Conservation (phyloP, 495 filamentous ascomycete genomes). For the Penicillium odoratum region DNA sequence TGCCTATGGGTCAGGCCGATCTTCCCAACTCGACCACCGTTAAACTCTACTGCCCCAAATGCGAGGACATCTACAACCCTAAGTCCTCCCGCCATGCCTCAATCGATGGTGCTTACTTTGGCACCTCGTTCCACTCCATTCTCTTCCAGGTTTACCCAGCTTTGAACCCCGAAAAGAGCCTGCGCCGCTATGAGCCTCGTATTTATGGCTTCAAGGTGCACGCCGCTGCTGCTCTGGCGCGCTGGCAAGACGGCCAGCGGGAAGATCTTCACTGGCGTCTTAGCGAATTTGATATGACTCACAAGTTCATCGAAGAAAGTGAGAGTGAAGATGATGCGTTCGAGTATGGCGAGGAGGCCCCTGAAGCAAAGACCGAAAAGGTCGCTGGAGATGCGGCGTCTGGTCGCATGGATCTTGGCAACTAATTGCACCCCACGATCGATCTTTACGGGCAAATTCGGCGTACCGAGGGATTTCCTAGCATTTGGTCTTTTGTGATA, state of each 20-base stretch:
- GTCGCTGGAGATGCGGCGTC: constrained; percentile 41
- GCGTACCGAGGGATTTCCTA: constrained; percentile 34
- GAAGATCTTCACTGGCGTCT: constrained; percentile 76
- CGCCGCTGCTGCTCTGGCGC: constrained; percentile 78
- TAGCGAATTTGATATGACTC: constrained; percentile 52
- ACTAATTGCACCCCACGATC: constrained; percentile 21
- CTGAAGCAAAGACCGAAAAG: constrained; percentile 32
- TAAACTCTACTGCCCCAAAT: constrained; percentile 94
- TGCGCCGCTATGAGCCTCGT: constrained; percentile 80
- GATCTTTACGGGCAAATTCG: constrained; percentile 26
- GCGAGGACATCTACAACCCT: constrained; percentile 98
- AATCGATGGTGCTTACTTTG: constrained; percentile 98
- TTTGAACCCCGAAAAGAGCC: constrained; percentile 79
- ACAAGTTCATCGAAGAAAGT: constrained; percentile 57
- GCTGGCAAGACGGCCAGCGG: constrained; percentile 84
- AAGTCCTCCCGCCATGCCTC: constrained; percentile 94
- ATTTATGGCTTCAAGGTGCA: constrained; percentile 96
- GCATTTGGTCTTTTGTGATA: constrained; percentile 23
- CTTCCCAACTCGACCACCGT: constrained; percentile 80
- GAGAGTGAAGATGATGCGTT: constrained; percentile 50
- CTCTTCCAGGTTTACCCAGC: constrained; percentile 97
- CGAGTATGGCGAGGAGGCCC: constrained; percentile 43
- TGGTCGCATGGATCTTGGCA: constrained; percentile 46
- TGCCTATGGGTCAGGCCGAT: constrained; percentile 92
- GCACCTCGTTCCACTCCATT: constrained; percentile 97